These are phyloP conservation scores for Smittium culicis DNA, from an alignment of 371 early-diverging fungal species.

Conservation along the genomic window DNA sequence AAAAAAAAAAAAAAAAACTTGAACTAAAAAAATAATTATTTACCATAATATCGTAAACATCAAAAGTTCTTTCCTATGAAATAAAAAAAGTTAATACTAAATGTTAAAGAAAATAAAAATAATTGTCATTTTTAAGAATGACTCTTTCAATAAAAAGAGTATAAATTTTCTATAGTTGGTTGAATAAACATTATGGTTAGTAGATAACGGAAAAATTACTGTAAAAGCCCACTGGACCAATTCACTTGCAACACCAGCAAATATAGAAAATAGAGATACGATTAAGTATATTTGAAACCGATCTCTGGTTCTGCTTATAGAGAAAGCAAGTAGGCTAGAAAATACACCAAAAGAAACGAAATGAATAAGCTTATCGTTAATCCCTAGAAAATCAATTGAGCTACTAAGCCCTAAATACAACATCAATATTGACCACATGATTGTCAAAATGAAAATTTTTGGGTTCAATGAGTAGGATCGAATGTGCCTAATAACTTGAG, in stretches of 20 bases:
- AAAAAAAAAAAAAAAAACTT: background rate
- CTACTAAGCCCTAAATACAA: background rate
- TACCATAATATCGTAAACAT: constrained; percentile 8
- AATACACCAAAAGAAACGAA: background rate
- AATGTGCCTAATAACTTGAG: background rate
- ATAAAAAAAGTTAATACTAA: no score
- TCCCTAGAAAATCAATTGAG: background rate
- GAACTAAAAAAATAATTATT: background rate
- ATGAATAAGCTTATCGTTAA: background rate
- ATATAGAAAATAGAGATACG: background rate
- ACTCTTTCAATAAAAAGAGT: no score
- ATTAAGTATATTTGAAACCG: background rate
- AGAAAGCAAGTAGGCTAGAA: background rate
- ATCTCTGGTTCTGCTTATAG: background rate
- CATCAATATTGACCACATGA: background rate
- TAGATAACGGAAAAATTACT: no score
- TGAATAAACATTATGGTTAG: no score
- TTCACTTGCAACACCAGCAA: background rate
- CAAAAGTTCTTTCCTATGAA: background rate
- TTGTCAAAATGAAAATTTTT: background rate
- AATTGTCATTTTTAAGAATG: no score
- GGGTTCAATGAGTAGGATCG: background rate
- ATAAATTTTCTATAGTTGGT: no score
- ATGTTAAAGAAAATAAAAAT: no score
- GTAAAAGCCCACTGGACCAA: background rate